Conservation (phyloP, 1,284 basidiomycete species). For the Phaffia rhodozyma region DNA sequence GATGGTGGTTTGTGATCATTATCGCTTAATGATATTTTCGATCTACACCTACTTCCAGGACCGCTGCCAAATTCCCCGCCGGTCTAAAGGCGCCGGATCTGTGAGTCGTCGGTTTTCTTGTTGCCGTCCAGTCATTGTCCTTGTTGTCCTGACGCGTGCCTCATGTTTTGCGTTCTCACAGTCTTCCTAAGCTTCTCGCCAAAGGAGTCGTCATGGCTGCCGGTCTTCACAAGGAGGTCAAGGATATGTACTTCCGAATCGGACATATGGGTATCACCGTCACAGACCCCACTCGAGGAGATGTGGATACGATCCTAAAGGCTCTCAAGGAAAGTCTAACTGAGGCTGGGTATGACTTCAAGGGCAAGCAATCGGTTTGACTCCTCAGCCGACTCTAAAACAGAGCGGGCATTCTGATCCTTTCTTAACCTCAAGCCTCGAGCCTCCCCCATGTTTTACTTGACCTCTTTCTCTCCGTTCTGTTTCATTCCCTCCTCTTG, state of each 20-base stretch:
- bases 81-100: slow-evolving; percentile 62
- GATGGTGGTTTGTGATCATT: too few species aligned
- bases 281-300: slow-evolving; percentile 53
- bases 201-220: slow-evolving; percentile 74
- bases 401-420: too few species aligned
- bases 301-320: slow-evolving; percentile 62
- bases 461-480: too few species aligned
- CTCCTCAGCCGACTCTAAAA: too few species aligned
- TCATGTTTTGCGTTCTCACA: slow-evolving; percentile 11
- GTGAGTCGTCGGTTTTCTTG: slow-evolving; percentile 18
- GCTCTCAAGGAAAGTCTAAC: slow-evolving; percentile 48
- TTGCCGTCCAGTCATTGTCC: background rate
- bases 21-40: too few species aligned
- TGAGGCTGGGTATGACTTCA: slow-evolving; percentile 36
- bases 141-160: slow-evolving; percentile 20
- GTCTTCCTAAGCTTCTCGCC: slow-evolving; percentile 40
- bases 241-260: slow-evolving; percentile 47
- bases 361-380: background rate
- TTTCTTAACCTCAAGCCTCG: too few species aligned
- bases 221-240: slow-evolving; percentile 76
- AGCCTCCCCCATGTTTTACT: too few species aligned
- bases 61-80: slow-evolving; percentile 65
- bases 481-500: too few species aligned
- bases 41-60: slow-evolving; percentile 35
- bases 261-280: slow-evolving; percentile 84